Evolutionary conservation across 768 basidiomycete genomes (phyloP).

Genomic region (Rubroboletus pulcherrimus): DNA sequence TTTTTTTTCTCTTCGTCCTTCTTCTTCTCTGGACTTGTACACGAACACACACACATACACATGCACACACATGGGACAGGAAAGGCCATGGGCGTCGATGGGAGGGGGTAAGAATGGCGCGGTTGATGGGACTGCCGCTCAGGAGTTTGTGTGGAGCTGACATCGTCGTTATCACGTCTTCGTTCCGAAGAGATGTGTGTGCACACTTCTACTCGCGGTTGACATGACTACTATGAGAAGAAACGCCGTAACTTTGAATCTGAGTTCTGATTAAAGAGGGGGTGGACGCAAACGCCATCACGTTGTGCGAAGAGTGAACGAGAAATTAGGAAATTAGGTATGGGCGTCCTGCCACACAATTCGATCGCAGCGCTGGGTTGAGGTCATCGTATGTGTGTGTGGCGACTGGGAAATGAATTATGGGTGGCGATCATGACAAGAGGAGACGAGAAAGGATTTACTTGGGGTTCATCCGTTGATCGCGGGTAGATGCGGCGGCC

Average conservation of each 20-base stretch:
- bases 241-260: background rate
- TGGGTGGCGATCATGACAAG: constrained; percentile 20
- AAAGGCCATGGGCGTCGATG: constrained; percentile 8
- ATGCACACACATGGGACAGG: background rate
- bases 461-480: constrained; percentile 9
- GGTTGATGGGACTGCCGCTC: too few species aligned
- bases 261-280: too few species aligned
- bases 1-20: background rate
- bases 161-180: constrained; percentile 1
- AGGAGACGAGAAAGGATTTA: background rate
- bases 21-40: background rate
- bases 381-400: background rate
- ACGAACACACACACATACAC: background rate
- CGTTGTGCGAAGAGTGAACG: too few species aligned
- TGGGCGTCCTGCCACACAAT: too few species aligned
- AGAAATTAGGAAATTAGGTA: too few species aligned
- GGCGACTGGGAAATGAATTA: constrained; percentile 12
- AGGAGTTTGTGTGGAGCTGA: constrained; percentile 12
- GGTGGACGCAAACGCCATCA: too few species aligned
- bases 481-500: constrained; percentile 5
- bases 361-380: too few species aligned
- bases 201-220: constrained; percentile 1
- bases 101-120: too few species aligned
- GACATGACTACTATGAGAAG: constrained; percentile 20
- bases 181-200: background rate